Base-by-base conservation (phyloP, 179 eudicot species). In the Silene vulgaris region DNA sequence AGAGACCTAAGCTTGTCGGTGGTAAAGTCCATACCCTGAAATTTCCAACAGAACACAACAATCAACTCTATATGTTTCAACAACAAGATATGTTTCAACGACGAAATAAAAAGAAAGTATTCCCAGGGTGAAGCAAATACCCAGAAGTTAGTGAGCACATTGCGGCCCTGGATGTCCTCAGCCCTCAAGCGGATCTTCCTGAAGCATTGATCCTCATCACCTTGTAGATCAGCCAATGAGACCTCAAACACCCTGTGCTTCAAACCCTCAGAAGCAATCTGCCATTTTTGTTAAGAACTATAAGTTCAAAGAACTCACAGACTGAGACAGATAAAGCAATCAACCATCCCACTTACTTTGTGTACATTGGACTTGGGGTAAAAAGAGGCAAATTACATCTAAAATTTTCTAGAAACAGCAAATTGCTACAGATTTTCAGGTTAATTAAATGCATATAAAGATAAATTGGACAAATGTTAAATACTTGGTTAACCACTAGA, bases 201-300 rank as follows among this genome's bases (percentile, higher is more conserved):
- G 88, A 80, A 92, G 74, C 88, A 79, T 43, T 88, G 91, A 63
- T 92, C 97, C 76, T 92, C 97, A 66, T 92, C 97, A 13, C 59
- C 59, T 71, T 92, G 97, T 37, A 92, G 93, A 77, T 89, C 97
- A 73, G 96, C 97, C 71, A 92, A 74, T 7, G 90, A 87, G 13
- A 88, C 79, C 80, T 92, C 97, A 74, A 90, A 87, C 0, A 92
- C 96, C 72, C 96, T 80, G 78, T 92, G 97, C 78, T 92, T 92
- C 28, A 92, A 86, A 5, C 97, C 97, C 64, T 92, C 97, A 2
- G 97, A 92, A 68, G 97, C 97, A 82, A 92, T 92, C 97, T 90
- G 79, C 28, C 1, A 35, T 35, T 35, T 71, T 61, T 50, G 43
- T 1, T 14, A 48, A 19, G 28, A 7, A 8, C 9, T 35, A 35